These are phyloP conservation scores for Acidiella bohemica DNA, from an alignment of 495 filamentous ascomycete species.

Conservation along the genomic window DNA sequence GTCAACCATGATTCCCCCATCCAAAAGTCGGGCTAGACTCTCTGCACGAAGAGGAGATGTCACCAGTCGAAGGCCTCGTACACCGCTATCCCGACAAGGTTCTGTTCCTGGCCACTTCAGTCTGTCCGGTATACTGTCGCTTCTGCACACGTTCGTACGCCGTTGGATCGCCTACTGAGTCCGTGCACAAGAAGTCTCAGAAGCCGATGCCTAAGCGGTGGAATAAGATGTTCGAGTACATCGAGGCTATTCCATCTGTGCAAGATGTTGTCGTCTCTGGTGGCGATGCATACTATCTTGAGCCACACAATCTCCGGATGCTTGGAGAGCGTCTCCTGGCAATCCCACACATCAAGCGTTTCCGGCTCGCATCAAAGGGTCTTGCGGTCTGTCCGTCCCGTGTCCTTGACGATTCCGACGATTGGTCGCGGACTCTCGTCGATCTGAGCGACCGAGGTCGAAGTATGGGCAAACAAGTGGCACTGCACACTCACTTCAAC, in stretches of 20 bases:
- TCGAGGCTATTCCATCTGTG: conserved; percentile 34
- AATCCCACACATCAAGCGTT: conserved; percentile 31
- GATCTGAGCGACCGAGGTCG: conserved; percentile 34
- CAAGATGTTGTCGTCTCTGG: conserved; percentile 46
- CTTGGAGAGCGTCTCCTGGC: conserved; percentile 25
- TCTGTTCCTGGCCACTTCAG: conserved; percentile 41
- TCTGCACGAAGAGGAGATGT: conserved; percentile 38
- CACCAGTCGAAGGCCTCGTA: conserved; percentile 33
- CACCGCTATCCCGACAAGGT: conserved; percentile 47
- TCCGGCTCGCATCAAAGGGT: conserved; percentile 46
- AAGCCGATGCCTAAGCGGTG: conserved; percentile 33
- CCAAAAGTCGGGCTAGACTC: conserved; percentile 27
- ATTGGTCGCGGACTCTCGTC: conserved; percentile 41
- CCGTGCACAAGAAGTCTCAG: conserved; percentile 35
- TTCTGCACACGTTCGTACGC: conserved; percentile 48
- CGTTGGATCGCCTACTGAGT: conserved; percentile 38
- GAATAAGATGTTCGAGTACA: conserved; percentile 38
- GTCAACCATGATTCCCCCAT: conserved; percentile 36
- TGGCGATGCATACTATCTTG: conserved; percentile 42
- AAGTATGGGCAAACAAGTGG: conserved; percentile 40
- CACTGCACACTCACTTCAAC: conserved; percentile 50
- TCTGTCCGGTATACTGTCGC: conserved; percentile 46
- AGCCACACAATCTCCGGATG: conserved; percentile 16
- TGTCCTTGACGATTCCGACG: conserved; percentile 36
- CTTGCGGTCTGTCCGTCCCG: conserved; percentile 42